Evolutionary conservation across 495 filamentous ascomycete species (phyloP), one percentile per base, ranked within the genome.

Genomic region (Penicillium cinerascens): DNA sequence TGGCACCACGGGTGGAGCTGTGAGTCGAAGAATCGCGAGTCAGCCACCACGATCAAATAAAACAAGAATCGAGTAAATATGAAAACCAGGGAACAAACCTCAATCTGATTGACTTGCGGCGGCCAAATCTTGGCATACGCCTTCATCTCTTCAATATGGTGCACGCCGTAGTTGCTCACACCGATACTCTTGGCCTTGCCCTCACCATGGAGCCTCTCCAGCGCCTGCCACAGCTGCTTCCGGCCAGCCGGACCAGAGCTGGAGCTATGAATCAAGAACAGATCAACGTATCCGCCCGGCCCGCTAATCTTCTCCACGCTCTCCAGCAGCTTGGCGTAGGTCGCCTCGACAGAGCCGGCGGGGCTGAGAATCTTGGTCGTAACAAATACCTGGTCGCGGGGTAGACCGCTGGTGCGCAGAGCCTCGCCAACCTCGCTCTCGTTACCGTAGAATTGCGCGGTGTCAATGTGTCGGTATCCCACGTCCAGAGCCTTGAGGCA

Each of bases 381-480:
- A 25, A 88, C 64, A 59, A 82, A 90, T 39, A 90, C 61, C 27
- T 86, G 69, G 7, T 71, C 65, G 49, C 86, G 79, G 5, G 75
- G 67, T 11, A 88, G 44, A 1, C 74, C 72, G 9, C 77, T 79
- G 36, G 77, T 49, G 35, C 75, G 77, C 16, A 86, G 67, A 0
- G 85, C 85, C 37, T 80, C 71, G 11, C 86, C 87, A 52, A 89
- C 84, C 60, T 86, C 76, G 2, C 62, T 55, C 55, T 90, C 87
- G 56, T 89, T 90, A 33, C 63, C 74, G 64, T 89, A 89, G 66
- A 79, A 82, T 62, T 88, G 83, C 0, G 87, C 86, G 0, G 85
- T 84, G 66, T 90, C 87, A 54, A 90, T 86, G 67, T 86, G 84
- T 36, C 85, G 80, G 70, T 89, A 89, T 43, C 86, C 85, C 6